These are phyloP conservation scores for Helianthus tuberosus DNA, from an alignment of 129 eudicot species.

Conservation along the genomic window DNA sequence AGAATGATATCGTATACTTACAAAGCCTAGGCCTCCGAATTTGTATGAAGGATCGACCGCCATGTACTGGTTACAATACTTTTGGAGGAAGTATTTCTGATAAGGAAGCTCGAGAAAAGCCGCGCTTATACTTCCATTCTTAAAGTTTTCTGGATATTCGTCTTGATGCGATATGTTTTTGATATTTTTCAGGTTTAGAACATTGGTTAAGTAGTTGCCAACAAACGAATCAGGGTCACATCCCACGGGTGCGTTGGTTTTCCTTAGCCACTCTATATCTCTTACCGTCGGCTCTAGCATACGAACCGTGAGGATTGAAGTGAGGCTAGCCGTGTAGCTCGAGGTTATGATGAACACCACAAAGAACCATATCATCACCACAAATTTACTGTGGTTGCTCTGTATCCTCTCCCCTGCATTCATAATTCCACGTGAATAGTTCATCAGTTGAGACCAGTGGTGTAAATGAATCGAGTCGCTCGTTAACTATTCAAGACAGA, in stretches of 20 bases:
- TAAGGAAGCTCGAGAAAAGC: slow-evolving; percentile 67
- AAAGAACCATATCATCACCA: slow-evolving; percentile 55
- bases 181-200: slow-evolving; percentile 35
- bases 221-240: slow-evolving; percentile 63
- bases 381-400: slow-evolving; percentile 50
- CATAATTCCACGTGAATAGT: neutral
- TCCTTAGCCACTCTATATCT: slow-evolving; percentile 47
- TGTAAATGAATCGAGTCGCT: too few species aligned
- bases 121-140: slow-evolving; percentile 35
- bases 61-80: slow-evolving; percentile 45
- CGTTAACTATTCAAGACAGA: too few species aligned
- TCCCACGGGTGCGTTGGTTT: slow-evolving; percentile 49
- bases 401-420: slow-evolving; percentile 49
- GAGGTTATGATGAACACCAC: slow-evolving; percentile 52
- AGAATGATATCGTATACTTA: slow-evolving; percentile 31
- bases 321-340: slow-evolving; percentile 59
- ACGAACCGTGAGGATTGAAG: slow-evolving; percentile 57
- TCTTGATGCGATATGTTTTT: slow-evolving; percentile 18
- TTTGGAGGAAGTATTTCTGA: slow-evolving; percentile 41
- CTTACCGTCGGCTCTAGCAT: slow-evolving; percentile 49
- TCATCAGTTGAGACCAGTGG: neutral
- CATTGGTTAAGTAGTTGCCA: slow-evolving; percentile 37
- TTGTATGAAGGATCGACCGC: slow-evolving; percentile 44
- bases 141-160: slow-evolving; percentile 37
- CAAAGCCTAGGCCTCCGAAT: slow-evolving; percentile 63